Evolutionary conservation across 176 grass and related monocot genomes (phyloP).

Genomic region (Neostapfia colusana): DNA sequence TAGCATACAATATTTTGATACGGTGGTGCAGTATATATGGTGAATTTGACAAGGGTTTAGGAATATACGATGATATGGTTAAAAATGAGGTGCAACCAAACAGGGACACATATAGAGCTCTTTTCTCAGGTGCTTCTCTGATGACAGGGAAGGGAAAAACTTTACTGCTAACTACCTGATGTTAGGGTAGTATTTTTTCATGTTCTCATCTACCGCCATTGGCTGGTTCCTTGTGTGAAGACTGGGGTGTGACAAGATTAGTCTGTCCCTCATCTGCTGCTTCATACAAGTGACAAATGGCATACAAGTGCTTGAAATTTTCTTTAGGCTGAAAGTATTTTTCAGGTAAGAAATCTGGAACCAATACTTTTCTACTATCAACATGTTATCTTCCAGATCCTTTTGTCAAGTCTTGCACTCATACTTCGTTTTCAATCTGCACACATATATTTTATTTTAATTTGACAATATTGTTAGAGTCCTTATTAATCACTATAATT

Average conservation of each 20-base stretch:
- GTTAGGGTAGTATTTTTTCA: constrained; percentile 10
- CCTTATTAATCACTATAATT: not conserved
- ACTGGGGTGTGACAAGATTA: not conserved
- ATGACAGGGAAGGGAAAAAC: constrained; percentile 33
- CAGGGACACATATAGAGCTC: constrained; percentile 56
- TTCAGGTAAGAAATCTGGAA: constrained; percentile 23
- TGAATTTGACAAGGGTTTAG: constrained; percentile 43
- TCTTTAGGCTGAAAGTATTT: constrained; percentile 17
- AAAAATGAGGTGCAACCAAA: constrained; percentile 52
- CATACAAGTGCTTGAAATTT: not conserved
- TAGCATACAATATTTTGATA: constrained; percentile 72
- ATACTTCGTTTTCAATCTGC: not conserved
- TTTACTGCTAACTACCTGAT: constrained; percentile 47
- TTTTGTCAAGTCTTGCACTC: not conserved
- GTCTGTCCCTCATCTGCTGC: not conserved
- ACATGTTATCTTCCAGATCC: not conserved
- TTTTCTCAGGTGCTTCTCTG: constrained; percentile 53
- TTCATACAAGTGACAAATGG: not conserved
- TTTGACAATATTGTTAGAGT: constrained; percentile 15
- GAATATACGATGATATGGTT: constrained; percentile 59
- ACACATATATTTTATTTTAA: not conserved
- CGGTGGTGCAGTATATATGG: constrained; percentile 59
- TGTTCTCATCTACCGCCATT: not conserved
- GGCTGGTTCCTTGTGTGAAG: not conserved
- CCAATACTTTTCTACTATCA: not conserved